Evolutionary conservation across 371 early-diverging fungal species (phyloP), one percentile per base, ranked within the genome.

Genomic region (Zancudomyces culisetae): DNA sequence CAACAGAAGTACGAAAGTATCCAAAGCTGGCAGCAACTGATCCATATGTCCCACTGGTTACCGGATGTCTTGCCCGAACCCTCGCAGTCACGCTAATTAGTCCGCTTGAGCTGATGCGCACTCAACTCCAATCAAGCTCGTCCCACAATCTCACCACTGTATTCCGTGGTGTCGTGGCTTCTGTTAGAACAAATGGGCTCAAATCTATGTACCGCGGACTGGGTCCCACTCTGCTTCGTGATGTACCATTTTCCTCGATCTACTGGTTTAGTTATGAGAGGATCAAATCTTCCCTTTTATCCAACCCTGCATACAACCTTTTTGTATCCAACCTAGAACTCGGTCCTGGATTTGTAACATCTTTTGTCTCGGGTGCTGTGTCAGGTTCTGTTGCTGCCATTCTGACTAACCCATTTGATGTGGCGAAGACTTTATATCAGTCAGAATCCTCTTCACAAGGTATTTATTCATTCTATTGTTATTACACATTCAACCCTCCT

Each of bases 381-480:
- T 81, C 84, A 39, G 87, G 87, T 51, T 74, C 74, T 62, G 57
- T 90, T 51, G 92, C 94, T 2, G 94, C 94, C 2, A 68, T 77
- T 0, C 29, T 87, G 8, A 95, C 96, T 6, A 88, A 83, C 2
- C 96, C 96, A 13, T 95, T 95, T 72, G 96, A 95, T 63, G 91
- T 95, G 2, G 85, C 84, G 49, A 95, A 95, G 61, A 93, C 96
- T 0, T 66, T 81, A 22, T 73, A 85, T 20, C 71, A 64, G 54
- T n/a, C 30, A 42, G 26, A 49, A 26, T 35, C 23, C 49, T 29
- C 20, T 23, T 8, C 18, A 42, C 45, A 12, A 23, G 15, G 15
- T 15, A 10, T 10, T 35, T 35, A 35, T 35, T 35, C 6, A 6
- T 35, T 10, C 15, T 35, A 35, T 15, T 35, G 15, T 35, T 35